Conservation (phyloP, 768 basidiomycete genomes). For the Thelephora aurantiotincta region DNA sequence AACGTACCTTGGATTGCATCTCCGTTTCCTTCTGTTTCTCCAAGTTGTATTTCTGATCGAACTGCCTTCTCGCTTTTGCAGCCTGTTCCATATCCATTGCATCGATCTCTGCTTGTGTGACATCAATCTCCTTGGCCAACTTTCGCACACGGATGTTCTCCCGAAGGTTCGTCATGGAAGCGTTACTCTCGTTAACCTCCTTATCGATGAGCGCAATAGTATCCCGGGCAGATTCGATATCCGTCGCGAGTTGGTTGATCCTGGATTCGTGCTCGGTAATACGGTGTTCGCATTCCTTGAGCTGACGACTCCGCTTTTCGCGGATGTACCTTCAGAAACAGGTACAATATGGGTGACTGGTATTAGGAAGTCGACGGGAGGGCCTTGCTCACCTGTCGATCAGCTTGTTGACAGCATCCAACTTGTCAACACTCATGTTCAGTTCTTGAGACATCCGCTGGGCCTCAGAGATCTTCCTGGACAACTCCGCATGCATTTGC, state of each 20-base stretch:
- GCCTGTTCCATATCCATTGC: conserved; percentile 75
- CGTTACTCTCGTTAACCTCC: conserved; percentile 66
- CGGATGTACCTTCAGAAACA: conserved; percentile 52
- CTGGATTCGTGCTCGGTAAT: conserved; percentile 34
- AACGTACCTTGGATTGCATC: conserved; percentile 49
- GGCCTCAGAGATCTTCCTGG: conserved; percentile 32
- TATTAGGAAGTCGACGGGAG: neutral
- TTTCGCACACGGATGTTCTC: conserved; percentile 75
- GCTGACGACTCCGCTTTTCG: conserved; percentile 43
- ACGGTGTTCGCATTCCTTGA: conserved; percentile 43
- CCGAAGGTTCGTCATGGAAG: conserved; percentile 53
- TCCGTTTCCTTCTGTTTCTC: conserved; percentile 64
- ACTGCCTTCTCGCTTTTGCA: conserved; percentile 70
- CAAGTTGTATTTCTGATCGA: conserved; percentile 63
- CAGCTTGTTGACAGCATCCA: conserved; percentile 42
- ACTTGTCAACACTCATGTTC: conserved; percentile 46
- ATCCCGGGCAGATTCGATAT: conserved; percentile 26
- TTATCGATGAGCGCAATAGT: conserved; percentile 49
- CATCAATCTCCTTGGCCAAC: conserved; percentile 48
- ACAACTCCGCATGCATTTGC: conserved; percentile 33
- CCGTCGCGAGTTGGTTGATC: conserved; percentile 26
- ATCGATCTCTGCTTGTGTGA: conserved; percentile 58
- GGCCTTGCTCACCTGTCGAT: conserved; percentile 42
- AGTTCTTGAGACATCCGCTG: conserved; percentile 49
- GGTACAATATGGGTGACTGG: neutral